A percentile compares a stretch with the other conserved stretches of the same genome.
phyloP scores from a whole-genome alignment of 1,139 yeast genomes.

The Diutina scorzettiae region DNA sequence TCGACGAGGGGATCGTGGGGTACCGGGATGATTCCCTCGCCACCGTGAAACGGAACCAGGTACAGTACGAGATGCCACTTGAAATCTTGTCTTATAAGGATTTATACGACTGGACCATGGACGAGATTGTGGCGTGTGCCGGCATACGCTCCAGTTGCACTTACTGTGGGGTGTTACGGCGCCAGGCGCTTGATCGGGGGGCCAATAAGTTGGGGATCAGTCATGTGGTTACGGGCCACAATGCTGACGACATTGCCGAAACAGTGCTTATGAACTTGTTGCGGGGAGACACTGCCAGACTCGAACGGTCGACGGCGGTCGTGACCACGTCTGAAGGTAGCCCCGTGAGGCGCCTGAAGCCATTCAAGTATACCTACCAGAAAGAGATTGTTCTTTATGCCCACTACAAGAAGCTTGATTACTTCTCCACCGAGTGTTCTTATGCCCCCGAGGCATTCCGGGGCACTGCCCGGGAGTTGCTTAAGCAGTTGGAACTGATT shows the following conservation, averaged over 20 bases:
- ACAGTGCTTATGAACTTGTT: slow-evolving; percentile 90
- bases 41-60: slow-evolving; percentile 86
- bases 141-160: slow-evolving; percentile 94
- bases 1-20: slow-evolving; percentile 96
- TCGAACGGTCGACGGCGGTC: slow-evolving; percentile 83
- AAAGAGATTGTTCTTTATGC: slow-evolving; percentile 97
- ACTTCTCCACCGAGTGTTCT: slow-evolving; percentile 94
- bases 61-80: slow-evolving; percentile 78
- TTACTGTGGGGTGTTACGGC: slow-evolving; percentile 91
- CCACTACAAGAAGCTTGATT: slow-evolving; percentile 88
- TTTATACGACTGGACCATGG: slow-evolving; percentile 95
- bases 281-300: slow-evolving; percentile 91
- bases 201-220: slow-evolving; percentile 78
- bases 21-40: slow-evolving; percentile 95
- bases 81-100: slow-evolving; percentile 86
- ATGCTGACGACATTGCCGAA: slow-evolving; percentile 99
- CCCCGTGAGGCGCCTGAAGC: slow-evolving; percentile 84
- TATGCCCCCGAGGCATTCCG: slow-evolving; percentile 98
- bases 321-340: slow-evolving; percentile 72
- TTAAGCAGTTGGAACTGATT: slow-evolving; percentile 81
- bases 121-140: slow-evolving; percentile 89
- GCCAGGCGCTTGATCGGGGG: slow-evolving; percentile 95
- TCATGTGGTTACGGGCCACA: slow-evolving; percentile 97
- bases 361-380: slow-evolving; percentile 90
- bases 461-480: slow-evolving; percentile 89